phyloP scores from a whole-genome alignment of 2,329 filamentous ascomycete genomes.

The Clonostachys rosea region DNA sequence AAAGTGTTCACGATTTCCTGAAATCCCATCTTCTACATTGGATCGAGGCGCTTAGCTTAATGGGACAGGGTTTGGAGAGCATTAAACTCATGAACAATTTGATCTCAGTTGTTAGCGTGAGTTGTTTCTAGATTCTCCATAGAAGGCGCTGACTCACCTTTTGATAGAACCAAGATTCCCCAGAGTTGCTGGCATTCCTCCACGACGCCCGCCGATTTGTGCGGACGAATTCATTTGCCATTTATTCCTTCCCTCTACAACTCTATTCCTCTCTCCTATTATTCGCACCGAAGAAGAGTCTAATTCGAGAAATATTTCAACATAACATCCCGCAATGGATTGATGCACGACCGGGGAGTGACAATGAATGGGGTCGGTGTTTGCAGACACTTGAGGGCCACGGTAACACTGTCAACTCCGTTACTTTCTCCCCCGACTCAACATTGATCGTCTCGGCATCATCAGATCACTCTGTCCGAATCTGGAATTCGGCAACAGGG shows the following conservation, averaged over 20 bases:
- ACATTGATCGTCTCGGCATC: not conserved
- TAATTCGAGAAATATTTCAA: slow-evolving; percentile 6
- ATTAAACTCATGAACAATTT: not conserved
- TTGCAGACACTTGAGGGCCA: slow-evolving; percentile 6
- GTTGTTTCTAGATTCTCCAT: not conserved
- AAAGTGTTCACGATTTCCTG: slow-evolving; percentile 20
- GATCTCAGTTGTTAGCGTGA: not conserved
- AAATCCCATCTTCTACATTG: slow-evolving; percentile 30
- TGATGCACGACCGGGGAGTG: not conserved
- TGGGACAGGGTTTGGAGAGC: slow-evolving; percentile 10
- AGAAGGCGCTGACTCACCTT: not conserved
- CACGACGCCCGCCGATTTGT: slow-evolving; percentile 9
- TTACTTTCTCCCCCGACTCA: not conserved
- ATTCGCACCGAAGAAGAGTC: slow-evolving; percentile 12
- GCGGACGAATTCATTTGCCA: not conserved
- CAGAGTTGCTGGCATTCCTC: not conserved
- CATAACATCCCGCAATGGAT: slow-evolving; percentile 8
- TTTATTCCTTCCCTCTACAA: slow-evolving; percentile 13
- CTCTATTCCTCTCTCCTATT: slow-evolving; percentile 14
- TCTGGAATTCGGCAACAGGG: not conserved
- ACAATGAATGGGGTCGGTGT: not conserved
- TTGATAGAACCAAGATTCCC: not conserved
- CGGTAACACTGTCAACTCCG: not conserved
- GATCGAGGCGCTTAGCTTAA: slow-evolving; percentile 29
- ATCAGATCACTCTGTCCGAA: not conserved